Evolutionary conservation across 768 basidiomycete species (phyloP).

Genomic region (Lactarius indigo): DNA sequence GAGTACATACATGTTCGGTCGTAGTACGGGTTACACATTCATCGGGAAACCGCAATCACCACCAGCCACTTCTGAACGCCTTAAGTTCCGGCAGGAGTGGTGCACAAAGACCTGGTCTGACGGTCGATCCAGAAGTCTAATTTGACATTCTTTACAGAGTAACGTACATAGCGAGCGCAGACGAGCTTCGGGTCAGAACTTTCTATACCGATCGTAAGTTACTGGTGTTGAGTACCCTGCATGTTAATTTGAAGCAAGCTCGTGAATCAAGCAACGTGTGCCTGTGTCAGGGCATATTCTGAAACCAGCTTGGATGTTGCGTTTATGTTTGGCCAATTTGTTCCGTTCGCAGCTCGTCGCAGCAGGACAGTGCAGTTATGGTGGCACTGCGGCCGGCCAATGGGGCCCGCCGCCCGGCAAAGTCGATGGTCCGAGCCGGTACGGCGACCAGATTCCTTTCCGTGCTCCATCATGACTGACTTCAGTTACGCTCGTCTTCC

Average conservation of each 20-base stretch:
- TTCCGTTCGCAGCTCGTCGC: neutral
- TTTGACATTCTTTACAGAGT: neutral
- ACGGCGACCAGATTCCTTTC: neutral
- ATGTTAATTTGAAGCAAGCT: neutral
- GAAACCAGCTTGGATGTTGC: neutral
- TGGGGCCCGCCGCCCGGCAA: too few relatives aligned
- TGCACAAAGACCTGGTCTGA: neutral
- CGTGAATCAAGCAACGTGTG: neutral
- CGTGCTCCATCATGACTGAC: neutral
- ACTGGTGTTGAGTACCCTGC: neutral
- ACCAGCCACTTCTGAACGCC: neutral
- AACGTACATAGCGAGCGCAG: neutral
- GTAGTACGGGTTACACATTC: neutral
- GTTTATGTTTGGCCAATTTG: neutral
- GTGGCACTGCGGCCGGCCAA: too few relatives aligned
- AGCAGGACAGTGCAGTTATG: too few relatives aligned
- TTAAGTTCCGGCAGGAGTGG: neutral
- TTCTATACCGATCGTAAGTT: neutral
- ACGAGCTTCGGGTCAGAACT: neutral
- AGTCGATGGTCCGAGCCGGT: too few relatives aligned
- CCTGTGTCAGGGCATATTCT: neutral
- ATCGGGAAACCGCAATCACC: neutral
- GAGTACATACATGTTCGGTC: neutral
- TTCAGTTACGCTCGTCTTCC: neutral
- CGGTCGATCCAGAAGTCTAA: neutral